Conservation (phyloP, 2,329 filamentous ascomycete genomes). For the Apiospora sp. region DNA sequence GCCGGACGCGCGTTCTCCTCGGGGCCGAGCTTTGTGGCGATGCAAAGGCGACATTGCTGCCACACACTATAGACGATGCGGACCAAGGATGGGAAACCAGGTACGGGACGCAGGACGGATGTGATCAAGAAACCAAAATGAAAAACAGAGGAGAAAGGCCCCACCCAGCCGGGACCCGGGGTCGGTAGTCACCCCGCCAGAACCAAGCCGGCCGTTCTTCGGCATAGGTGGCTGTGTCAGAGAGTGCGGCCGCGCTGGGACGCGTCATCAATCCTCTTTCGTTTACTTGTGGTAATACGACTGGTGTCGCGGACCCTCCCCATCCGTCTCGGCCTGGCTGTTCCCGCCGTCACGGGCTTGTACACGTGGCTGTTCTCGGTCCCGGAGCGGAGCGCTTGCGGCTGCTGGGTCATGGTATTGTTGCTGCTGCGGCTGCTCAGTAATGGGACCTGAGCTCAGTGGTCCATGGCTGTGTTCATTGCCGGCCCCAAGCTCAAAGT, state of each 20-base stretch:
- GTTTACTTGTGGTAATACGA: constrained; percentile 8
- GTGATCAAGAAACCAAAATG: neutral
- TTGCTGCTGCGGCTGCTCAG: neutral
- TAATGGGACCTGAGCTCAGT: neutral
- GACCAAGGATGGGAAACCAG: neutral
- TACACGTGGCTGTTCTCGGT: constrained; percentile 13
- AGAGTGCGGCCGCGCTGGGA: constrained; percentile 6
- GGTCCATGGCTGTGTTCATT: constrained; percentile 3
- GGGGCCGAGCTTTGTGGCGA: constrained; percentile 5
- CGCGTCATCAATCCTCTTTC: constrained; percentile 2
- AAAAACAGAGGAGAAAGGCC: neutral
- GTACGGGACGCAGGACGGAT: neutral
- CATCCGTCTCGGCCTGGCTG: constrained; percentile 4
- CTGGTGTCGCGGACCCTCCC: constrained; percentile 19
- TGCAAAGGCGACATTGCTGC: constrained; percentile 6
- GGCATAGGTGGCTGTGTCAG: constrained; percentile 10
- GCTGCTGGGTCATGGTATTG: neutral
- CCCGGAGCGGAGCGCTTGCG: neutral
- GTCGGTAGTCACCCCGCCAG: constrained; percentile 3
- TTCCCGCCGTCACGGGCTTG: constrained; percentile 8
- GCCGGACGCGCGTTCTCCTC: neutral
- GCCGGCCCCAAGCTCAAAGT: neutral
- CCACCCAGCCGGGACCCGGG: constrained; percentile 9
- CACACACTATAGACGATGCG: neutral
- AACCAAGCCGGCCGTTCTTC: constrained; percentile 16